Base-by-base conservation (phyloP, 495 filamentous ascomycete species). In the Penicillium longicatenatum region DNA sequence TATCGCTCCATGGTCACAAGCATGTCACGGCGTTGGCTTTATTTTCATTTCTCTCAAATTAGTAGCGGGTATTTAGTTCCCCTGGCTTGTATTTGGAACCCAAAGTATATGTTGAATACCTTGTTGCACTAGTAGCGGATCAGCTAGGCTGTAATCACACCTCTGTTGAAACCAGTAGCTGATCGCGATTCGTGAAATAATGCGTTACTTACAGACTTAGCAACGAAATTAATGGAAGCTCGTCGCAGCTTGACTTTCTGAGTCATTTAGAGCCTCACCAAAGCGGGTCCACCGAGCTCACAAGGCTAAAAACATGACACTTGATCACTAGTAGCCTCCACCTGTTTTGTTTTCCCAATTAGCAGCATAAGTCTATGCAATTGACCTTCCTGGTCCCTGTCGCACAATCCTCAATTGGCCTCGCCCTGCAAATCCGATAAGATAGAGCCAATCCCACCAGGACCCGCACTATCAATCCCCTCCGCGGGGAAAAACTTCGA, bases 21-120 rank as follows among this genome's bases (percentile, higher is more conserved):
- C 67, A 70, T 70, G 52, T 68, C 58, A 61, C 48, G 67, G 67
- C 67, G 67, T 70, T 69, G 48, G 64, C n/a, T 52, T 31, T 48
- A 37, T 21, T 46, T 35, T 33, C 29, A 17, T 43, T 26, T 44
- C 17, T 33, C 56, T 62, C 48, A 20, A 58, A 44, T 55, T 52
- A 35, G 22, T 60, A 57, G 50, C 39, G 26, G 52, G 24, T 50
- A 65, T 58, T 33, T 49, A 41, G 43, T 59, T 49, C 33, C 42
- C 55, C 46, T 51, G 39, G 55, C 50, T 62, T 54, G 29, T 47
- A 21, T 48, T 67, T 60, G 58, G 24, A 35, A 43, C 19, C 31
- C 8, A 19, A 50, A 21, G 29, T 52, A 57, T 54, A 50, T 43
- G 31, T 46, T 59, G 48, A 55, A 46, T 39, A 17, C 47, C 41